Base-by-base conservation (phyloP, 805 yeast species). In the Scheffersomyces amazonensis region DNA sequence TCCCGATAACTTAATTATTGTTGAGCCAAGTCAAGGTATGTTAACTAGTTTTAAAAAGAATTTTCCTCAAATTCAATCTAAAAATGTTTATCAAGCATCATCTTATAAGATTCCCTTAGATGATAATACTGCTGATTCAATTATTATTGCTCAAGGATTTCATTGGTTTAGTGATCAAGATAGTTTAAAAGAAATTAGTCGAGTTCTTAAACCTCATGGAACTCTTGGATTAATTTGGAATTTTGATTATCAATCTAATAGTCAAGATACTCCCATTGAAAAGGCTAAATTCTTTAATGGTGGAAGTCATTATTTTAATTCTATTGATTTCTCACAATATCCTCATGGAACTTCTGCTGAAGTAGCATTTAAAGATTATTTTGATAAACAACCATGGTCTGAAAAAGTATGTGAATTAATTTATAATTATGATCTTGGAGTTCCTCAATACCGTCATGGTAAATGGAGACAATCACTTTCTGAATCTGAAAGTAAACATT, bases 11-110 rank as follows among this genome's bases (percentile, higher is more conserved):
- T 46, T 76, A 29, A 47, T 58, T 3, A 73, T 74, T 1, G 76
- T 76, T 6, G 85, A 80, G 42, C 82, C 84, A 12, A 69, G 80
- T 21, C 41, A 49, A 32, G 85, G 85, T 0, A 80, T 80, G 86
- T 55, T 75, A 15, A 60, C 58, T 16, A 54, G 73, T 8, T 78
- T 80, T 47, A 46, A 50, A 16, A 40, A 44, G 33, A 73, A 75
- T 38, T 73, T 73, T 46, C 84, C 84, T 2, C 45, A 54, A 2
- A 43, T 76, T 7, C 50, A 59, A 18, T 25, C 40, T 12, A 35
- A 42, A 16, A 39, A 46, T 22, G 37, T 58, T 1, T 43, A 59
- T 16, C 41, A 55, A 8, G 80, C 77, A 0, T 62, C 75, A 5
- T 66, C 76, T 16, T 74, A 74, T 46, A 44, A 58, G 1, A 49